Percentiles rank a stretch among this genome's conserved stretches.
These are phyloP conservation scores for Quaeritorhiza haematococci DNA, from an alignment of 371 early-diverging fungal species.

Conservation along the genomic window DNA sequence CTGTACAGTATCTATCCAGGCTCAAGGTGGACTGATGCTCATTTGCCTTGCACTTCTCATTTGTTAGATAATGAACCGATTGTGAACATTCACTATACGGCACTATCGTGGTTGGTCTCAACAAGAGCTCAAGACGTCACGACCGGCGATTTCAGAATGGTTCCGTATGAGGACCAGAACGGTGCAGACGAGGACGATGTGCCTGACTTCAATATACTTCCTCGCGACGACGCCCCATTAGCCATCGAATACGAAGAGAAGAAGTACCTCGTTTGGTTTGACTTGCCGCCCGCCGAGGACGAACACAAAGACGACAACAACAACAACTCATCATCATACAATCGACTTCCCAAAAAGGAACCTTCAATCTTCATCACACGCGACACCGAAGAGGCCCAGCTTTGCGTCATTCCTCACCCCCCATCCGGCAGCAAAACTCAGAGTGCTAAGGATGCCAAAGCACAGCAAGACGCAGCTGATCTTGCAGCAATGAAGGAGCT, in stretches of 20 bases:
- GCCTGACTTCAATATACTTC: constrained; percentile 36
- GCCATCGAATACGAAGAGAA: constrained; percentile 25
- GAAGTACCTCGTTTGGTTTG: constrained; percentile 26
- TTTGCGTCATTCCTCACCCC: background rate
- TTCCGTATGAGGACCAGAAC: constrained; percentile 21
- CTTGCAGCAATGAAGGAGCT: background rate
- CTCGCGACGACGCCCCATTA: constrained; percentile 21
- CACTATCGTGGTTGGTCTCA: constrained; percentile 36
- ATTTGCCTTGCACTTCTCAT: constrained; percentile 1
- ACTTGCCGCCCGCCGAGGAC: constrained; percentile 4
- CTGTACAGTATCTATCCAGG: constrained; percentile 2
- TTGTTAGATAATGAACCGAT: constrained; percentile 3
- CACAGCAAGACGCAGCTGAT: background rate
- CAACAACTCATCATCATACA: too few relatives aligned
- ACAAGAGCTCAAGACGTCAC: constrained; percentile 16
- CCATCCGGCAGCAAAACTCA: background rate
- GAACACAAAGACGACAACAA: constrained; percentile 7
- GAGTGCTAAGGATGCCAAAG: background rate
- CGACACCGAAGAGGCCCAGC: too few relatives aligned
- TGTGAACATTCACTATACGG: constrained; percentile 18
- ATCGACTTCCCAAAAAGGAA: background rate
- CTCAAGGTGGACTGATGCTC: background rate
- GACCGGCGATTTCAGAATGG: constrained; percentile 32
- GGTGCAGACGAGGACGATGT: constrained; percentile 4
- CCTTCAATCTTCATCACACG: too few relatives aligned